Evolutionary conservation across 345 rosid species (phyloP).

Genomic region (Populus pruinosa): DNA sequence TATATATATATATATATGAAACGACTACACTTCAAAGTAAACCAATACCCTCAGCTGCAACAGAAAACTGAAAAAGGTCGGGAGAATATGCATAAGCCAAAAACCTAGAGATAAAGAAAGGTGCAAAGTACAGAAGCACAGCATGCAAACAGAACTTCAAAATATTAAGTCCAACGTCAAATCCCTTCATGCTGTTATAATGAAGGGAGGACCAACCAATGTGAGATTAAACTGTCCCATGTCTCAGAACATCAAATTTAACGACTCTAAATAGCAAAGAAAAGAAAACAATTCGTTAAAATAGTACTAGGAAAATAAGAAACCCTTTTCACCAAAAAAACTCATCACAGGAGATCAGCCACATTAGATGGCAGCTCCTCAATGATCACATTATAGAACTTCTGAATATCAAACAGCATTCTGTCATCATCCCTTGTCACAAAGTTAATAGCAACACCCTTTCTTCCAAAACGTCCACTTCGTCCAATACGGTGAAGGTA

Average conservation of each 20-base stretch:
- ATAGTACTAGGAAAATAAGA: constrained; percentile 30
- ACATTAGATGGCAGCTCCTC: constrained; percentile 52
- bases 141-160: constrained; percentile 5
- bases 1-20: too few relatives aligned
- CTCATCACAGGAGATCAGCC: constrained; percentile 46
- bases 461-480: constrained; percentile 50
- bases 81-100: too few relatives aligned
- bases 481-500: constrained; percentile 54
- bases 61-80: too few relatives aligned
- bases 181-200: constrained; percentile 18
- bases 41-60: too few relatives aligned
- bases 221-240: constrained; percentile 40
- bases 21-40: too few relatives aligned
- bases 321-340: constrained; percentile 37
- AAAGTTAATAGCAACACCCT: constrained; percentile 51
- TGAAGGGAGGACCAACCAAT: constrained; percentile 24
- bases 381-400: constrained; percentile 29
- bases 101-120: too few relatives aligned
- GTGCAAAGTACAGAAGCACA: background rate
- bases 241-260: constrained; percentile 27
- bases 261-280: constrained; percentile 8
- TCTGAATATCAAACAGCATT: constrained; percentile 45
- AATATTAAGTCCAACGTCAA: constrained; percentile 15
- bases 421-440: constrained; percentile 41
- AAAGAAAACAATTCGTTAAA: constrained; percentile 11